Evolutionary conservation across 1,139 yeast species (phyloP).

Genomic region (Trichomonascaceae sp.): DNA sequence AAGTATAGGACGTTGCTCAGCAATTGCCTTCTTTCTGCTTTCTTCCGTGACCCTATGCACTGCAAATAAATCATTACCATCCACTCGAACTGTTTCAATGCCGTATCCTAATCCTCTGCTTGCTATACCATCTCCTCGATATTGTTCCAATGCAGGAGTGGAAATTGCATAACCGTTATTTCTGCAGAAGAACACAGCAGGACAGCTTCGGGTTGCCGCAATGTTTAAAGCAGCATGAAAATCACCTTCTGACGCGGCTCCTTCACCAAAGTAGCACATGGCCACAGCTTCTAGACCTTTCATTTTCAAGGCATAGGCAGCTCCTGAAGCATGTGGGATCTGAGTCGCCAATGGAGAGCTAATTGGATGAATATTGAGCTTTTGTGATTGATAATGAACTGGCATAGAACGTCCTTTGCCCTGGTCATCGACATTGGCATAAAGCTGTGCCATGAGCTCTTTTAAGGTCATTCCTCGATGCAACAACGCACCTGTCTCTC

Average conservation of each 20-base stretch:
- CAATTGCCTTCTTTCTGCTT: conserved; percentile 30
- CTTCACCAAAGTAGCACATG: conserved; percentile 35
- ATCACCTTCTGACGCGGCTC: conserved; percentile 37
- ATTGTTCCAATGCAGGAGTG: conserved; percentile 33
- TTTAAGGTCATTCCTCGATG: conserved; percentile 33
- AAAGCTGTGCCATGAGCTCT: conserved; percentile 33
- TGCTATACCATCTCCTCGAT: conserved; percentile 36
- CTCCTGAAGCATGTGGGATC: conserved; percentile 36
- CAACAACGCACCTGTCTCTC: conserved; percentile 32
- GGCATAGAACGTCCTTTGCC: conserved; percentile 35
- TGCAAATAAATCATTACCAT: conserved; percentile 34
- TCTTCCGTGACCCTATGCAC: conserved; percentile 30
- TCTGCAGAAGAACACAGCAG: conserved; percentile 32
- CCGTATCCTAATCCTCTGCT: conserved; percentile 34
- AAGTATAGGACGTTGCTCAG: conserved; percentile 30
- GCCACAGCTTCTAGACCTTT: conserved; percentile 25
- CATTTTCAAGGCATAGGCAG: conserved; percentile 34
- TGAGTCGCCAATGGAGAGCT: conserved; percentile 35
- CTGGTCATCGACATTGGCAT: conserved; percentile 29
- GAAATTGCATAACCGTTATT: conserved; percentile 36
- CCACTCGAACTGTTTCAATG: conserved; percentile 33
- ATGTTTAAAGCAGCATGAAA: conserved; percentile 36
- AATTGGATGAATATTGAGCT: conserved; percentile 32
- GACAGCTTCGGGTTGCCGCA: conserved; percentile 34
- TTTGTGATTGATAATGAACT: conserved; percentile 30